Percentiles rank a stretch among this genome's conserved stretches.
These are phyloP conservation scores for Fusarium sp. DNA, from an alignment of 2,329 filamentous ascomycete genomes.

Conservation along the genomic window DNA sequence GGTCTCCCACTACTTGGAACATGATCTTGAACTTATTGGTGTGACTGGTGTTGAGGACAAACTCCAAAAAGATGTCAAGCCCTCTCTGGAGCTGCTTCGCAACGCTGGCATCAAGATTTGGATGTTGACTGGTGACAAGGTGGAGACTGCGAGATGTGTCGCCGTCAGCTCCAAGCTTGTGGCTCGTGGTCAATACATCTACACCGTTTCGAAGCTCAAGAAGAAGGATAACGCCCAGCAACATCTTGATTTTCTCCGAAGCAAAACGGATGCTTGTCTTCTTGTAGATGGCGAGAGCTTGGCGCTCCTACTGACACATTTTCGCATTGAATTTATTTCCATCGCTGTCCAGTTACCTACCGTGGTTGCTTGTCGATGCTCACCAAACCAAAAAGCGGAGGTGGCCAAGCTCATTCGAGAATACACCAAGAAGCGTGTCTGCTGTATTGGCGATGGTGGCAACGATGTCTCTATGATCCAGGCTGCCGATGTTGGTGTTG, in stretches of 20 bases:
- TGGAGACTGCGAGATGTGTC: conserved; percentile 96
- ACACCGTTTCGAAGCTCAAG: conserved; percentile 89
- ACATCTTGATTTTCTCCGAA: conserved; percentile 87
- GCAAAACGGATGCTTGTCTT: conserved; percentile 87
- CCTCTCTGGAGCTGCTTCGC: conserved; percentile 91
- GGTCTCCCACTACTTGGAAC: conserved; percentile 84
- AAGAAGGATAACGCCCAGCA: conserved; percentile 88
- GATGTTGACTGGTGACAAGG: conserved; percentile 99
- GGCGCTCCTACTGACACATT: conserved; percentile 83
- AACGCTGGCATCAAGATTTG: conserved; percentile 99
- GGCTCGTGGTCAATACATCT: conserved; percentile 92
- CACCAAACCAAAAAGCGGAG: conserved; percentile 96
- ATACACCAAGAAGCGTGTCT: conserved; percentile 93
- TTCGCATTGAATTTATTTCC: conserved; percentile 86
- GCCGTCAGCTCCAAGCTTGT: conserved; percentile 96
- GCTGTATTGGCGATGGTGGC: conserved; percentile 97
- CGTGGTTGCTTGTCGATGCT: conserved; percentile 96
- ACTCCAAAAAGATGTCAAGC: conserved; percentile 94
- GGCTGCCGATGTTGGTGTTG: conserved; percentile 96
- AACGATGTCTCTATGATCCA: conserved; percentile 99
- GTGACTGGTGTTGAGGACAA: conserved; percentile 99
- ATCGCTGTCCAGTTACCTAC: conserved; percentile 89
- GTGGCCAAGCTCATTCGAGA: conserved; percentile 90
- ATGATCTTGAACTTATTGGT: conserved; percentile 90
- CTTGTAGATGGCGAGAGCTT: conserved; percentile 96